Evolutionary conservation across 2,329 filamentous ascomycete genomes (phyloP).

Genomic region (Microsporum ferrugineum): DNA sequence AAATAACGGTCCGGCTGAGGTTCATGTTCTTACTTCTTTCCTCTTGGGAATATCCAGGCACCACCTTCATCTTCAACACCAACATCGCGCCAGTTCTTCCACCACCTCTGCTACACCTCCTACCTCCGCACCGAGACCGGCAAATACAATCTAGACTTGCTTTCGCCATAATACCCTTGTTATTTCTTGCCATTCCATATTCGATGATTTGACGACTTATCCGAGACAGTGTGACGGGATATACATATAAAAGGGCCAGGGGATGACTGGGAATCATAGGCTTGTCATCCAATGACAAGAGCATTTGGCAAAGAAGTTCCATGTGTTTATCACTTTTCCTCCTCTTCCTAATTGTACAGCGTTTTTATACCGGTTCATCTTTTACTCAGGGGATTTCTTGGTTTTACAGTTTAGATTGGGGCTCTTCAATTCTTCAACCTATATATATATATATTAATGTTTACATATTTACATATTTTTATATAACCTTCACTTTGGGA

Average conservation of each 20-base stretch:
- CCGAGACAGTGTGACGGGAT: constrained; percentile 1
- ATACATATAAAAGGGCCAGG: not conserved
- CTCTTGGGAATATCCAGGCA: constrained; percentile 3
- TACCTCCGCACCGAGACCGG: not conserved
- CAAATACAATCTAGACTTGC: constrained; percentile 1
- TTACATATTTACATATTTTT: not conserved
- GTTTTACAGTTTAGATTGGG: not conserved
- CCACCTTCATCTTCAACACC: not conserved
- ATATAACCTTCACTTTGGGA: not conserved
- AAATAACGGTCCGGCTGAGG: constrained; percentile 2
- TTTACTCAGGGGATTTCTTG: not conserved
- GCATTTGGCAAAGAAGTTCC: not conserved
- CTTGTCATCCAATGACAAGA: not conserved
- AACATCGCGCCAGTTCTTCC: not conserved
- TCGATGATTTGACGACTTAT: constrained; percentile 4
- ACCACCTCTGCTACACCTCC: not conserved
- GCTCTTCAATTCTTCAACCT: not conserved
- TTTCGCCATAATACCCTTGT: constrained; percentile 1
- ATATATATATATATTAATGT: not conserved
- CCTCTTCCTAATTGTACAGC: not conserved
- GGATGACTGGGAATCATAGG: not conserved
- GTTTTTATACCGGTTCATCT: not conserved
- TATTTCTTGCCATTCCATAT: not conserved
- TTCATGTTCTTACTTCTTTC: constrained; percentile 6
- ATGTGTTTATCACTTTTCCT: not conserved